Evolutionary conservation across 1,284 basidiomycete species (phyloP).

Genomic region (Ceratobasidium sp.): DNA sequence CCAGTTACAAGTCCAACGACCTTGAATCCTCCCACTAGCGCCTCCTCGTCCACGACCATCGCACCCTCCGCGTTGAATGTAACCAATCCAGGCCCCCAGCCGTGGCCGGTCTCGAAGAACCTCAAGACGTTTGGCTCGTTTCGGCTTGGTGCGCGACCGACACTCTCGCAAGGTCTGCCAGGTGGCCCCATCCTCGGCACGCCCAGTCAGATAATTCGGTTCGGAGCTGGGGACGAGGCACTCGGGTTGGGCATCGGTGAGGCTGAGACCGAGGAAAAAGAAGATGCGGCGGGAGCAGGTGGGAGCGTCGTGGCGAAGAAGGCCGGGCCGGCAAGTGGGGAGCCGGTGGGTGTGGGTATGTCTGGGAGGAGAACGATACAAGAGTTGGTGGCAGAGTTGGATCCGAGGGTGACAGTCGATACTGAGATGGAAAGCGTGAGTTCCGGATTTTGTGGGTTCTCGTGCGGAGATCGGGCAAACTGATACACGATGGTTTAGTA

Average conservation of each 20-base stretch:
- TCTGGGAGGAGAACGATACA: constrained; percentile 59
- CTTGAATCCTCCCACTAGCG: background rate
- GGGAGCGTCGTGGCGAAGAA: constrained; percentile 35
- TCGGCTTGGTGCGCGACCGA: constrained; percentile 44
- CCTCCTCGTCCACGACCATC: constrained; percentile 7
- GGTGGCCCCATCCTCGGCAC: constrained; percentile 36
- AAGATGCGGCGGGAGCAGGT: constrained; percentile 28
- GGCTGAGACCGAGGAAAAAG: constrained; percentile 36
- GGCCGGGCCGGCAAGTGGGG: constrained; percentile 6
- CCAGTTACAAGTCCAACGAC: constrained; percentile 17
- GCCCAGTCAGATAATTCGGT: constrained; percentile 28
- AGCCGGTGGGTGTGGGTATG: constrained; percentile 18
- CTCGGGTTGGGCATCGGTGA: constrained; percentile 40
- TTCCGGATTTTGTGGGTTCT: background rate
- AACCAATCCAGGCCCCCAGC: constrained; percentile 43
- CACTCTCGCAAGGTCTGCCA: constrained; percentile 45
- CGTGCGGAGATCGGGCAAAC: background rate
- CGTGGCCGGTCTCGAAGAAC: constrained; percentile 44
- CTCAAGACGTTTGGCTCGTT: constrained; percentile 37
- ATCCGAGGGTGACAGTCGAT: constrained; percentile 87
- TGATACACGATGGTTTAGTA: constrained; percentile 59
- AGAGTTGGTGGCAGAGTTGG: constrained; percentile 89
- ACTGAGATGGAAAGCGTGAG: constrained; percentile 90
- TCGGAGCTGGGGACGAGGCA: constrained; percentile 40
- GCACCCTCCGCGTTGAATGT: constrained; percentile 34